Evolutionary conservation across 306 rosid species (phyloP).

Genomic region (Hippophae tibetana): DNA sequence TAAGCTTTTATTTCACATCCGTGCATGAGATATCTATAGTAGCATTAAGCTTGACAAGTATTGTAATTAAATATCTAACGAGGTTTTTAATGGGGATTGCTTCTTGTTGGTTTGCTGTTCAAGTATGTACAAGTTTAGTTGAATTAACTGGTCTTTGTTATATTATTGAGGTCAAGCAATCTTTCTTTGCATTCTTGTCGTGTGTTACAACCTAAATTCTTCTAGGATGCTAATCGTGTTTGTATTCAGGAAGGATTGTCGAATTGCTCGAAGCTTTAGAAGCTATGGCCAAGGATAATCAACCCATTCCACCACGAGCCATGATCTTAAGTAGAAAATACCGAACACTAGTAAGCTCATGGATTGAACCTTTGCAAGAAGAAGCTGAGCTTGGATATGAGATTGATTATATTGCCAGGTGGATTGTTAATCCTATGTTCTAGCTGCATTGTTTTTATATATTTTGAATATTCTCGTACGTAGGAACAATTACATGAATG

Average conservation of each 20-base stretch:
- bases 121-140: neutral
- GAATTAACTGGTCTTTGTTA: neutral
- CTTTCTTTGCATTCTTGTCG: neutral
- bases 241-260: conserved; percentile 64
- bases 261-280: conserved; percentile 88
- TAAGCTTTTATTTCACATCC: neutral
- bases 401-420: conserved; percentile 94
- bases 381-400: conserved; percentile 97
- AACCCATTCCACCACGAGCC: conserved; percentile 74
- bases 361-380: conserved; percentile 97
- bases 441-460: neutral
- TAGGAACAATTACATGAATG: too few species aligned
- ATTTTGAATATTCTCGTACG: too few species aligned
- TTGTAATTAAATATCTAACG: neutral
- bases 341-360: conserved; percentile 86
- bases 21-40: neutral
- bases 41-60: neutral
- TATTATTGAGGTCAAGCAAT: neutral
- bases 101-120: neutral
- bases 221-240: conserved; percentile 25
- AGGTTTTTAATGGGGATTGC: neutral
- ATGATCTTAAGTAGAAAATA: conserved; percentile 93
- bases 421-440: conserved; percentile 5
- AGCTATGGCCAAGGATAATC: conserved; percentile 70
- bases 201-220: neutral